A percentile compares a stretch with the other conserved stretches of the same genome.
phyloP scores from a whole-genome alignment of 805 yeast genomes.

The Saccharomycopsis selenospora region DNA sequence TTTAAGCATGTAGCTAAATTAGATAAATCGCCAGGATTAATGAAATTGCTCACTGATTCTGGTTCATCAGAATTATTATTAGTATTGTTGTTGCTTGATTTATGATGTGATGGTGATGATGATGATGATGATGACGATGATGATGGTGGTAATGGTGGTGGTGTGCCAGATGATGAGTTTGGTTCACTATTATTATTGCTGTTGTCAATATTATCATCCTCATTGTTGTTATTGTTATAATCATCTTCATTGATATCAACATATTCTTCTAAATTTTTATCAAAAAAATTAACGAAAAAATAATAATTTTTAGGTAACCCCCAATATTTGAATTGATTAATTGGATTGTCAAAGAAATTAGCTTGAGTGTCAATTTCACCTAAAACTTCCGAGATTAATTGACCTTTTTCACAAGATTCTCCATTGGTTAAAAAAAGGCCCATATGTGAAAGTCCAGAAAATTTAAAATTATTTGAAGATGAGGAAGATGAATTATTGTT shows the following conservation, averaged over 20 bases:
- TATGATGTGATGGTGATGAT: neutral
- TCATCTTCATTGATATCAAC: slow-evolving; percentile 4
- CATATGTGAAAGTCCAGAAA: slow-evolving; percentile 60
- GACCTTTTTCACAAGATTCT: slow-evolving; percentile 35
- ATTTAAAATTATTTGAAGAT: slow-evolving; percentile 24
- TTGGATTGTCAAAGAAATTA: slow-evolving; percentile 54
- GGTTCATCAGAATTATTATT: neutral
- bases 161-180: neutral
- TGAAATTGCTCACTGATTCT: neutral
- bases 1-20: slow-evolving; percentile 9
- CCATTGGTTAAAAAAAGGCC: slow-evolving; percentile 45
- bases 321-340: slow-evolving; percentile 71
- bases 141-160: no score
- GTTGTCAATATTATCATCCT: slow-evolving; percentile 34
- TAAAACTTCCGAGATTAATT: slow-evolving; percentile 50
- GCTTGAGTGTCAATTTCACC: slow-evolving; percentile 69
- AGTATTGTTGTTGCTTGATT: neutral
- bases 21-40: neutral
- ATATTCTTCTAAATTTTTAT: neutral
- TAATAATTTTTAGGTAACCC: slow-evolving; percentile 46
- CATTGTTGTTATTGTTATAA: neutral
- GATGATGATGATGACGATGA: neutral
- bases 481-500: slow-evolving; percentile 2
- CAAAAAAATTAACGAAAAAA: slow-evolving; percentile 15
- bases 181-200: slow-evolving; percentile 5